Evolutionary conservation across 1,284 basidiomycete species (phyloP).

Genomic region (Cryptococcus sp.): DNA sequence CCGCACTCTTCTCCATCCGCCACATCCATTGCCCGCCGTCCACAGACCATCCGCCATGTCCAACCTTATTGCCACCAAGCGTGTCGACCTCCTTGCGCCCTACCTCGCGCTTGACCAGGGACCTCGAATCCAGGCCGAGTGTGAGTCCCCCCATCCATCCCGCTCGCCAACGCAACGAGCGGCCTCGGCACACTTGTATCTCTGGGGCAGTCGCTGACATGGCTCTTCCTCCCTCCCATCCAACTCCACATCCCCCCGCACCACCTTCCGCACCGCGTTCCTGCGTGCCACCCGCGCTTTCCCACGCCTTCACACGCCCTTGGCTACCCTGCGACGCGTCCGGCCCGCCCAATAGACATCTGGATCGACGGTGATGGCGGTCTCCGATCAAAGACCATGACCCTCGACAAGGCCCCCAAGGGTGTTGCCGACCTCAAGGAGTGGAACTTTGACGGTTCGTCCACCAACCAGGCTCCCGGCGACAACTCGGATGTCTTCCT

Average conservation of each 20-base stretch:
- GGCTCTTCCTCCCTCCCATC: constrained; percentile 1
- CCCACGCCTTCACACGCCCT: background rate
- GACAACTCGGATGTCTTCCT: constrained; percentile 97
- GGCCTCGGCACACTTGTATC: background rate
- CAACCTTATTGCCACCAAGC: constrained; percentile 56
- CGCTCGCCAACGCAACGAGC: too few species aligned
- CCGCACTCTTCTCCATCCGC: constrained; percentile 8
- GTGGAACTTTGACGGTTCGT: constrained; percentile 99
- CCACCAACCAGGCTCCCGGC: constrained; percentile 93
- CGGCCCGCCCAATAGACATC: constrained; percentile 60
- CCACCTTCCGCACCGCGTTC: background rate
- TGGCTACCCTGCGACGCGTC: background rate
- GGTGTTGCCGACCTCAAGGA: constrained; percentile 59
- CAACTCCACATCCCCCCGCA: background rate
- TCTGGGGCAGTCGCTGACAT: background rate
- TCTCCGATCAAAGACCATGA: constrained; percentile 88
- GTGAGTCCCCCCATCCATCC: constrained; percentile 53
- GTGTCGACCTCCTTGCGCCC: constrained; percentile 77
- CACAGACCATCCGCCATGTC: constrained; percentile 36
- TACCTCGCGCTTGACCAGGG: constrained; percentile 83
- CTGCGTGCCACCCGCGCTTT: too few species aligned
- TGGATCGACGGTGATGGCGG: constrained; percentile 93
- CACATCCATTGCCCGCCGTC: constrained; percentile 37
- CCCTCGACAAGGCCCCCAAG: constrained; percentile 41
- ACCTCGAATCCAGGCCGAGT: constrained; percentile 86